phyloP scores from a whole-genome alignment of 2,329 filamentous ascomycete genomes.

The Exophiala alcalophila region DNA sequence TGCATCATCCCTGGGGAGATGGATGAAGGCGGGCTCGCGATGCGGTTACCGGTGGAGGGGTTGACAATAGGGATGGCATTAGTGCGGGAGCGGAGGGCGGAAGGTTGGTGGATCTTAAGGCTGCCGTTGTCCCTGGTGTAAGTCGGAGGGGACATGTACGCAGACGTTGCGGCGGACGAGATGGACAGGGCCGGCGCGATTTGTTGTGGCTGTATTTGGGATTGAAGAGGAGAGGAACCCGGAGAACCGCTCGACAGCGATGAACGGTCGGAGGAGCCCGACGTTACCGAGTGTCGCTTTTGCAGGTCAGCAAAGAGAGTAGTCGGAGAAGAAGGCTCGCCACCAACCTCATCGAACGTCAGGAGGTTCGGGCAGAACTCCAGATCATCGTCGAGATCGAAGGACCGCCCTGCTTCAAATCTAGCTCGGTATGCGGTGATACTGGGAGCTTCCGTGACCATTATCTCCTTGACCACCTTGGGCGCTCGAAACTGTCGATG shows the following conservation, averaged over 20 bases:
- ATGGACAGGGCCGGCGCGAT: conserved; percentile 72
- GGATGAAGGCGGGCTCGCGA: conserved; percentile 81
- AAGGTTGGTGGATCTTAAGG: conserved; percentile 86
- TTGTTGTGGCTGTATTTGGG: conserved; percentile 69
- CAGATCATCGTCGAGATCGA: conserved; percentile 93
- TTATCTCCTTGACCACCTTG: conserved; percentile 78
- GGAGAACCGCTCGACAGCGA: conserved; percentile 94
- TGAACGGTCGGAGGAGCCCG: conserved; percentile 82
- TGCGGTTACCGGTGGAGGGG: conserved; percentile 80
- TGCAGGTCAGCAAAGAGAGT: conserved; percentile 31
- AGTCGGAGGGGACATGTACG: conserved; percentile 56
- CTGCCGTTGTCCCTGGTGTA: conserved; percentile 64
- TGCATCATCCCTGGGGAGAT: conserved; percentile 65
- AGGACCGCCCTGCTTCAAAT: conserved; percentile 88
- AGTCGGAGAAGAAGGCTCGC: conserved; percentile 19
- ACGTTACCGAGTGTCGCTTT: conserved; percentile 87
- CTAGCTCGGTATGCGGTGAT: conserved; percentile 77
- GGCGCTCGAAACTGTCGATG: conserved; percentile 85
- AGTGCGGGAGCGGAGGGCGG: conserved; percentile 70
- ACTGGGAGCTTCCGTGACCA: conserved; percentile 66
- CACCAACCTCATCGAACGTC: conserved; percentile 83
- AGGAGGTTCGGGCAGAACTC: conserved; percentile 91
- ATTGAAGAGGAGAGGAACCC: conserved; percentile 84
- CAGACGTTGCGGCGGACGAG: conserved; percentile 56
- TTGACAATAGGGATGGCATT: conserved; percentile 99